Base-by-base conservation (phyloP, 371 early-diverging fungal genomes). In the Mortierella sp. region DNA sequence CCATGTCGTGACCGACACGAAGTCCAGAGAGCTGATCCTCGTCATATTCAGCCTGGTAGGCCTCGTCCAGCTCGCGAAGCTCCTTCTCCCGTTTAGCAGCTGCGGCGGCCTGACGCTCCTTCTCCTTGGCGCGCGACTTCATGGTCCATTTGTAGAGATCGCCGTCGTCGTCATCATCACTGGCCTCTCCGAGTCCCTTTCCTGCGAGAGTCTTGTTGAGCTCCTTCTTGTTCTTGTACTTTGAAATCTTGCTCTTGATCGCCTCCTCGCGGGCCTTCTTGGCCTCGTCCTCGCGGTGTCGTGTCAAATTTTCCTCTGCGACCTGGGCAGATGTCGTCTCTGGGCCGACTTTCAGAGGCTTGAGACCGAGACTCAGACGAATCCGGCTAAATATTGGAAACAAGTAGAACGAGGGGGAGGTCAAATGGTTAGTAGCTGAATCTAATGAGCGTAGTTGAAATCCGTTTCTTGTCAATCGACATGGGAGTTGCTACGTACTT, bases 1-100 rank as follows among this genome's bases (percentile, higher is more conserved):
- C 77, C 45, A 96, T 39, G 52, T 89, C 90, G 79, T 97, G 97
- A 0, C 89, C 93, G 3, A 98, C 96, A 47, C 91, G 87, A 9
- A 97, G 76, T 1, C 97, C 98, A 2, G 87, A 77, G 4, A 97
- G 85, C 41, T 96, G 92, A 19, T 87, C 76, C 79, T 85, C 77
- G 10, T 78, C 68, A 41, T 84, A 79, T 31, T 75, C 77, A 34
- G 55, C 70, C 66, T 63, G 80, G 43, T 71, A 82, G 4, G 48
- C 39, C 1, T 73, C 77, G 40, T 87, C 82, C 41, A 86, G 58
- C 19, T 73, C 71, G 40, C 73, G 79, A 26, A 76, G 71, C 39
- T 89, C 90, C 61, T 78, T 82, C 29, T 86, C 89, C 64, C 89
- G 85, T 66, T 88, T 87, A 26, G 77, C 87, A 2, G 93, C 93